Base-by-base conservation (phyloP, 441 rosid genomes). In the Syzygium malaccense region DNA sequence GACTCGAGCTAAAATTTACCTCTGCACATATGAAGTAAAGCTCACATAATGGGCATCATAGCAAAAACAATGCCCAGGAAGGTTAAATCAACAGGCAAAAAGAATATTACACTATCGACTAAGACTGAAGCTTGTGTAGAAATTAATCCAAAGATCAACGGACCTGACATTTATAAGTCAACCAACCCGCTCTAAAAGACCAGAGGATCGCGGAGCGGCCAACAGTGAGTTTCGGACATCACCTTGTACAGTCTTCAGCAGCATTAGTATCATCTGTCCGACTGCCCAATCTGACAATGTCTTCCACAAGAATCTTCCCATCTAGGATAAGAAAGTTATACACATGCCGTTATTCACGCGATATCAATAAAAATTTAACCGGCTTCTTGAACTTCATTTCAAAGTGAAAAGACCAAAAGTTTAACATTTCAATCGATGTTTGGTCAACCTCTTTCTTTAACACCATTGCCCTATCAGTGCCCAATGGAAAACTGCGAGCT, bases 261-360 rank as follows among this genome's bases (percentile, higher is more conserved):
- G 93, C 87, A 80, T 88, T 87, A 86, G 87, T 45, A 79, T 95
- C 96, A 87, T 96, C 98, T 6, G 89, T 92, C 88, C 90, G 89
- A 91, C 96, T 94, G 88, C 98, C 99, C 93, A 95, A 87, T 86
- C 92, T 94, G 85, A 97, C 96, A 78, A 97, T 97, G 93, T 97
- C 99, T 91, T 97, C 98, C 86, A 97, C 98, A 56, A 95, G 96
- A 88, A 97, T 96, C 93, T 96, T 97, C 89, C 99, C 99, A 90
- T 97, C 99, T 96, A 91, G 92, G 86, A 85, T 87, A 87, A 85
- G 60, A 49, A 88, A 87, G 62, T 56, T 14, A 86, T 13, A 78
- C 30, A 54, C 80, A 20, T 20, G 4, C 49, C 11, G 28, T 71
- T 20, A 49, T 80, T 32, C 48, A 18, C 62, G 12, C 14, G 1